phyloP scores from a whole-genome alignment of 2,329 filamentous ascomycete genomes.

The Epichloe typhina region DNA sequence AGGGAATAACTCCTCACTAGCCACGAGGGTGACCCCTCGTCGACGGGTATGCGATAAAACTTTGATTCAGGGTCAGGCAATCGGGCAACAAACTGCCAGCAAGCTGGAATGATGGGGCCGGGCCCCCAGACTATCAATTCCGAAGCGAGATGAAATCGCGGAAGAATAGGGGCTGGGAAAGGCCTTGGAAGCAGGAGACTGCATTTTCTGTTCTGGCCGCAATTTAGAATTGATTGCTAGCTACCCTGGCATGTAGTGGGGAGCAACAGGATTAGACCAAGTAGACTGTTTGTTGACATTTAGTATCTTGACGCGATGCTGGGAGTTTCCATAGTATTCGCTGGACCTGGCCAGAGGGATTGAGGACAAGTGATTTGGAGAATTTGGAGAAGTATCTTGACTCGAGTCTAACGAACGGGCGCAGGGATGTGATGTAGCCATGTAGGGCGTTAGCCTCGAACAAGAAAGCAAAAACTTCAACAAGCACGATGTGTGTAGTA shows the following conservation, averaged over 20 bases:
- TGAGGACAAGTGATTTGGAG: too few species aligned
- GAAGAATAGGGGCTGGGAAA: slow-evolving; percentile 3
- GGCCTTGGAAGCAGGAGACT: not conserved
- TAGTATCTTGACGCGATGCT: not conserved
- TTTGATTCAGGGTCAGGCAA: not conserved
- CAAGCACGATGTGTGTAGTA: not conserved
- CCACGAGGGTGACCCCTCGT: not conserved
- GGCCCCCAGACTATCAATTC: slow-evolving; percentile 14
- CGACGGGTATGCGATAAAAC: not conserved
- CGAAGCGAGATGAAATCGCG: slow-evolving; percentile 20
- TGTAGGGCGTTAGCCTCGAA: not conserved
- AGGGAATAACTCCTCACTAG: not conserved
- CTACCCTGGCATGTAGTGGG: not conserved
- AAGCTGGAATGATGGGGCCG: slow-evolving; percentile 5
- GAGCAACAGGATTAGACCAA: not conserved
- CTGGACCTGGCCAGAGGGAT: too few species aligned
- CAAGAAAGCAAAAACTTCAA: not conserved
- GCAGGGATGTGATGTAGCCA: not conserved
- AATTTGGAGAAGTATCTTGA: not conserved
- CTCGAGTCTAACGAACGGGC: not conserved
- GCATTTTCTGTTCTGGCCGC: not conserved
- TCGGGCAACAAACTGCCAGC: not conserved
- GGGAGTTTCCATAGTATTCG: too few species aligned
- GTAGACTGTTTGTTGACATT: not conserved
- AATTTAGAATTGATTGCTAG: not conserved